Evolutionary conservation across 176 grass and related monocot genomes (phyloP), one percentile per base, ranked within the genome.

Genomic region (Zea luxurians): DNA sequence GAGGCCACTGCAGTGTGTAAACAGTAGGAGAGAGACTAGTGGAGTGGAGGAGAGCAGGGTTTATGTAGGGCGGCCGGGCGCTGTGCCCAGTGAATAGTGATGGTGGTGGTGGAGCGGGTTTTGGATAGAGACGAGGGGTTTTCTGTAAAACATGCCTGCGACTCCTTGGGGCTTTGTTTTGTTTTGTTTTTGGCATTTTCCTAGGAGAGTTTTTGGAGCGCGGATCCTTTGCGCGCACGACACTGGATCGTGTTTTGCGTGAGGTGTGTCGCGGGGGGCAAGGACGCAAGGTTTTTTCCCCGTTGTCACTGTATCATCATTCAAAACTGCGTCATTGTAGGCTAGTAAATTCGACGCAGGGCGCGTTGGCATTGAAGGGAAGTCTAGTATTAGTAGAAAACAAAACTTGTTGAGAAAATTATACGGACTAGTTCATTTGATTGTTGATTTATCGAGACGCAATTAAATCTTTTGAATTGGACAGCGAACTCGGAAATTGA

Each of bases 21-120:
- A 76, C 68, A 53, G 76, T 62, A 36, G 43, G 62, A 60, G 37
- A 77, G 80, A 82, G 74, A 3, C 4, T 54, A 80, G 78, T 45
- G 77, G 41, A 77, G 48, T 71, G 63, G 3, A 79, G 86, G 87
- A 77, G 48, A 75, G 63, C 4, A 79, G 86, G 87, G 85, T 88
- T 92, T 92, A 66, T 97, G 95, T 90, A 90, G 87, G 84, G 77
- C 52, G 63, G 81, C 40, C 76, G 7, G 4, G 48, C 63, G 37
- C 7, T 35, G 1, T 7, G 37, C 63, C n/a, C 4, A 17, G 1
- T 7, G 48, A 1, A 34, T 27, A 71, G 69, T 42, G 76, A 68
- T 10, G 6, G 8, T 64, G 17, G 34, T 10, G 6, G 8, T 64
- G 17, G 34, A 65, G 11, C 20, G 52, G 18, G 71, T 86, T 88